Percentiles rank a stretch among this genome's conserved stretches.
Conservation (phyloP, 2,329 filamentous ascomycete species). For the Pochonia chlamydosporia region DNA sequence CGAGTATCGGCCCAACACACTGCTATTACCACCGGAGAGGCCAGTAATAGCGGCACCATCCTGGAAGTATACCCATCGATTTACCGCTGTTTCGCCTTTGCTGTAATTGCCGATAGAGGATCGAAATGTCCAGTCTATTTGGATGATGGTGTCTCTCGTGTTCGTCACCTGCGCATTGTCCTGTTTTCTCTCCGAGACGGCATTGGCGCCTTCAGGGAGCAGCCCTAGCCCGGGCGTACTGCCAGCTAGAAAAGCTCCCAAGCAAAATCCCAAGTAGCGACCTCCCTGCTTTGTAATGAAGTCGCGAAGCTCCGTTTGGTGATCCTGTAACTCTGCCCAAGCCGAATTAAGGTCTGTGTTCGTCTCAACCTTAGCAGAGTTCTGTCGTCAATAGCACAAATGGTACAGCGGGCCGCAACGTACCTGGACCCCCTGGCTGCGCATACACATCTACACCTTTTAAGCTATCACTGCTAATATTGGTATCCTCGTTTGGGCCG, state of each 20-base stretch:
- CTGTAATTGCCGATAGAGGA: not conserved
- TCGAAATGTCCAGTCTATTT: constrained; percentile 18
- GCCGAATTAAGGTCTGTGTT: constrained; percentile 14
- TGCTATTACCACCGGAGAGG: constrained; percentile 2
- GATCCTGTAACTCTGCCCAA: constrained; percentile 11
- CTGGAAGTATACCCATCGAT: constrained; percentile 20
- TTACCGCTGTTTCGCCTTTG: constrained; percentile 9
- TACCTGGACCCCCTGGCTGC: constrained; percentile 15
- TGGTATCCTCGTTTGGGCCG: constrained; percentile 12
- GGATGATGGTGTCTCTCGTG: constrained; percentile 14
- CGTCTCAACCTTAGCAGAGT: too few species aligned
- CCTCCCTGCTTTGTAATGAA: constrained; percentile 19
- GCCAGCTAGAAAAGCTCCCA: constrained; percentile 21
- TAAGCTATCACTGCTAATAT: constrained; percentile 10
- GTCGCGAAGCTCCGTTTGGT: constrained; percentile 10
- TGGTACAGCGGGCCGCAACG: not conserved
- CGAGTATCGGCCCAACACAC: constrained; percentile 17
- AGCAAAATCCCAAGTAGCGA: constrained; percentile 20
- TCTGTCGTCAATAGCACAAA: not conserved
- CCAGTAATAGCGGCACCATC: constrained; percentile 17
- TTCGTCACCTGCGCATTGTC: constrained; percentile 13
- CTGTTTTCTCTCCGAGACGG: constrained; percentile 9
- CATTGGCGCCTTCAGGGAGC: constrained; percentile 11
- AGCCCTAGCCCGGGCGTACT: constrained; percentile 15
- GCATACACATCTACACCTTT: constrained; percentile 12